Conservation (phyloP, 2,329 filamentous ascomycete species). For the Capronia americana region DNA sequence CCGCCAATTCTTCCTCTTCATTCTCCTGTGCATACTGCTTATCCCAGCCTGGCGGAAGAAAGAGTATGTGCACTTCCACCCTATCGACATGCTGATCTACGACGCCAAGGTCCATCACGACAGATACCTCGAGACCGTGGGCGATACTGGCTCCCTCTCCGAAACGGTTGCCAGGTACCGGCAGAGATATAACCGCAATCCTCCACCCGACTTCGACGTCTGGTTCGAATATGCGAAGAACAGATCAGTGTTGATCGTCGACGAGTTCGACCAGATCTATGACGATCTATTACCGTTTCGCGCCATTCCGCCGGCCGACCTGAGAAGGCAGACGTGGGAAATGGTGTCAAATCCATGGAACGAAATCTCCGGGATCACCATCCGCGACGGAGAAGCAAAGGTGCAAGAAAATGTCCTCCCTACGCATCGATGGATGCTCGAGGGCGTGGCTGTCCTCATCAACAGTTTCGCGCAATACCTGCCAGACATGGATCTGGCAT, state of each 20-base stretch:
- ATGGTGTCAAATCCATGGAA: constrained; percentile 62
- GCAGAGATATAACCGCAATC: constrained; percentile 59
- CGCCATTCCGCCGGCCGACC: constrained; percentile 56
- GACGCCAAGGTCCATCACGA: constrained; percentile 57
- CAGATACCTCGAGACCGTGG: constrained; percentile 56
- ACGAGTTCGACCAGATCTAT: constrained; percentile 67
- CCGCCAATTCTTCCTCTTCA: constrained; percentile 25
- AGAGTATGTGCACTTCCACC: constrained; percentile 54
- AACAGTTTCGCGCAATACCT: constrained; percentile 60
- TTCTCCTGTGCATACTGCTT: constrained; percentile 53
- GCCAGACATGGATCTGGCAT: constrained; percentile 68
- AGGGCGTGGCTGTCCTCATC: constrained; percentile 61
- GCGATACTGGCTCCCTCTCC: constrained; percentile 54
- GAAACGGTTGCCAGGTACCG: constrained; percentile 61
- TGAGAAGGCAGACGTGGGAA: constrained; percentile 60
- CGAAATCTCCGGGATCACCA: constrained; percentile 61
- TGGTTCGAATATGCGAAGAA: constrained; percentile 65
- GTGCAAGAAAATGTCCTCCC: constrained; percentile 59
- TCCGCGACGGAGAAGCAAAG: constrained; percentile 60
- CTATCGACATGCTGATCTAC: constrained; percentile 62
- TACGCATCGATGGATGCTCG: constrained; percentile 65
- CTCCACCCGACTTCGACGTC: constrained; percentile 65
- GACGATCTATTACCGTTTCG: constrained; percentile 64
- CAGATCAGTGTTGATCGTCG: constrained; percentile 60
- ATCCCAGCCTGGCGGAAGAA: constrained; percentile 51